These are phyloP conservation scores for Amauroascus niger DNA, from an alignment of 2,329 filamentous ascomycete species.

Conservation along the genomic window DNA sequence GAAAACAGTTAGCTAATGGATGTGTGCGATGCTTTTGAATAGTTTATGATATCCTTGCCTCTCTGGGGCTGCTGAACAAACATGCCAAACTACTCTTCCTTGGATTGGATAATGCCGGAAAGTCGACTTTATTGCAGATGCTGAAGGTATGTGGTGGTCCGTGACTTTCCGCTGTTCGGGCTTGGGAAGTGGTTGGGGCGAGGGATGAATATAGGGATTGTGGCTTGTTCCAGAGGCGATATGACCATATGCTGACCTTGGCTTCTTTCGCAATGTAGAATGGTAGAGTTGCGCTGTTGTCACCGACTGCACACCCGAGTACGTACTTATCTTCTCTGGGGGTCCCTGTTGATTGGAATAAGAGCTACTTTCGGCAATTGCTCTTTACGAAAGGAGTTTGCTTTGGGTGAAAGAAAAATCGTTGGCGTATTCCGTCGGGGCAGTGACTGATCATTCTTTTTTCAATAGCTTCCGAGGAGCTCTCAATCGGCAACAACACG, in stretches of 20 bases:
- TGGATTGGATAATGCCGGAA: conserved; percentile 87
- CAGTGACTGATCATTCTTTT: neutral
- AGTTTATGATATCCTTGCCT: conserved; percentile 87
- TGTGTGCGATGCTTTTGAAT: conserved; percentile 17
- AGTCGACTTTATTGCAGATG: conserved; percentile 91
- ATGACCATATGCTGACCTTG: conserved; percentile 13
- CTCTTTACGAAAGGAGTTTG: neutral
- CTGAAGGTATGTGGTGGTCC: conserved; percentile 58
- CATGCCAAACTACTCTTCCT: conserved; percentile 91
- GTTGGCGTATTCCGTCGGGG: neutral
- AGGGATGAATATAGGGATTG: neutral
- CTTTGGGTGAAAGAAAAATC: neutral
- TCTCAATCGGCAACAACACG: conserved; percentile 83
- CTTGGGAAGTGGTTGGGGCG: neutral
- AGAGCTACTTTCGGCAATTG: neutral
- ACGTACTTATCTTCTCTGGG: conserved; percentile 36
- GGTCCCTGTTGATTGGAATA: neutral
- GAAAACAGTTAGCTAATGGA: neutral
- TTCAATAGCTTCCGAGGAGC: conserved; percentile 70
- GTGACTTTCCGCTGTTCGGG: neutral
- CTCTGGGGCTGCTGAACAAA: conserved; percentile 84
- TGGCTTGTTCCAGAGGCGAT: neutral
- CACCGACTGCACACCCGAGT: conserved; percentile 88
- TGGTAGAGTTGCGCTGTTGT: conserved; percentile 81
- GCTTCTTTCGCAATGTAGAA: conserved; percentile 48